Base-by-base conservation (phyloP, 345 rosid genomes). In the Lumnitzera littorea region DNA sequence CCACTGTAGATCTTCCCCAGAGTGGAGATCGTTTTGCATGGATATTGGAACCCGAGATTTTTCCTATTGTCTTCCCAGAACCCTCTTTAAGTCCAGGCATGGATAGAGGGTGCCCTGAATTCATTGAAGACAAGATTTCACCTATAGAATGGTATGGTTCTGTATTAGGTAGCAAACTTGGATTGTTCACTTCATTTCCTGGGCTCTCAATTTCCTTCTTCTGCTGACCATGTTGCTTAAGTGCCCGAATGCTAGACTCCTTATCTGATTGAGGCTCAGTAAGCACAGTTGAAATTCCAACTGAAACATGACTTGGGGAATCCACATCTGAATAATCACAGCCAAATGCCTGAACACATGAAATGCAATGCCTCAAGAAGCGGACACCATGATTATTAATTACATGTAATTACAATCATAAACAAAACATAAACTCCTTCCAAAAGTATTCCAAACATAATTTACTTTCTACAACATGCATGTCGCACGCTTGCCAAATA, bases 1-100 rank as follows among this genome's bases (percentile, higher is more conserved):
- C 74, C 75, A 94, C 99, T 71, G 70, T 75, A 71, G 83, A 88
- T 80, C 97, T 87, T 71, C 96, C 89, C 99, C 99, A 90, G 67
- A 94, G 84, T 51, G 90, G 67, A 68, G 95, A 65, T 41, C 91
- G 78, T 80, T 84, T 90, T 27, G 84, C 51, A 53, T 72, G 79
- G 70, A 53, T 62, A 69, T 78, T 83, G 60, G 98, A 82, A 62
- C 83, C 78, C 13, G 87, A 67, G 66, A 72, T 66, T 76, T 86
- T 89, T 76, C 78, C 75, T 52, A 64, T 63, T 5, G 87, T 31
- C 84, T 82, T 90, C 68, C 80, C 94, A 59, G 71, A 65, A 62
- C 86, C 76, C 16, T 80, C 80, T 57, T 90, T 95, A 62, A 79
- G 69, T 60, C 77, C 86, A 60, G 87, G 67, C 43, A 63, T 46